phyloP scores from a whole-genome alignment of 345 rosid genomes.

The Eucalyptus pauciflora region DNA sequence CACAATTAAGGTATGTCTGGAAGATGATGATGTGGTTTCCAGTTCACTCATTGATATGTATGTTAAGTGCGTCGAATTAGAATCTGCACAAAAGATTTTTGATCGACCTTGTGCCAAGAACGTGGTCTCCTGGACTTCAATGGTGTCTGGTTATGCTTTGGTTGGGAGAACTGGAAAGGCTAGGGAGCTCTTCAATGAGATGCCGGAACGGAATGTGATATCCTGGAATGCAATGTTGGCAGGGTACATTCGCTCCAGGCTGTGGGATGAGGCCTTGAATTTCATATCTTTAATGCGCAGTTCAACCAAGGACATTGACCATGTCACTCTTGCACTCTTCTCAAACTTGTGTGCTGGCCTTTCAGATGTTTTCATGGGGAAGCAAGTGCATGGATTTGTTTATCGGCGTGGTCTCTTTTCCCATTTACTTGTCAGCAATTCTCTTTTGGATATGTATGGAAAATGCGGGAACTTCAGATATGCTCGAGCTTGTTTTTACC shows the following conservation, averaged over 20 bases:
- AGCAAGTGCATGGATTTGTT: slow-evolving; percentile 64
- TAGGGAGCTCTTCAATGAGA: slow-evolving; percentile 55
- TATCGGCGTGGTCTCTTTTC: slow-evolving; percentile 40
- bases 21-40: slow-evolving; percentile 41
- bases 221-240: slow-evolving; percentile 89
- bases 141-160: slow-evolving; percentile 57
- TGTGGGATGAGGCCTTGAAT: slow-evolving; percentile 61
- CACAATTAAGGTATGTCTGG: slow-evolving; percentile 26
- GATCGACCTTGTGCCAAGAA: slow-evolving; percentile 39
- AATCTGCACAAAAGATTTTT: slow-evolving; percentile 50
- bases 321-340: slow-evolving; percentile 47
- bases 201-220: slow-evolving; percentile 64
- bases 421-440: slow-evolving; percentile 49
- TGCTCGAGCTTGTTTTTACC: slow-evolving; percentile 48
- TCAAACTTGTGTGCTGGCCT: slow-evolving; percentile 56
- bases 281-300: slow-evolving; percentile 38
- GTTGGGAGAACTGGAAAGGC: slow-evolving; percentile 53
- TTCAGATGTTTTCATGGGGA: slow-evolving; percentile 66
- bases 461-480: slow-evolving; percentile 42
- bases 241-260: slow-evolving; percentile 36
- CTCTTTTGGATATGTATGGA: slow-evolving; percentile 67
- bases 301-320: slow-evolving; percentile 39
- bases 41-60: slow-evolving; percentile 64
- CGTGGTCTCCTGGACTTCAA: slow-evolving; percentile 62
- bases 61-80: slow-evolving; percentile 46